phyloP scores from a whole-genome alignment of 768 basidiomycete genomes.

The Butyriboletus loyo region DNA sequence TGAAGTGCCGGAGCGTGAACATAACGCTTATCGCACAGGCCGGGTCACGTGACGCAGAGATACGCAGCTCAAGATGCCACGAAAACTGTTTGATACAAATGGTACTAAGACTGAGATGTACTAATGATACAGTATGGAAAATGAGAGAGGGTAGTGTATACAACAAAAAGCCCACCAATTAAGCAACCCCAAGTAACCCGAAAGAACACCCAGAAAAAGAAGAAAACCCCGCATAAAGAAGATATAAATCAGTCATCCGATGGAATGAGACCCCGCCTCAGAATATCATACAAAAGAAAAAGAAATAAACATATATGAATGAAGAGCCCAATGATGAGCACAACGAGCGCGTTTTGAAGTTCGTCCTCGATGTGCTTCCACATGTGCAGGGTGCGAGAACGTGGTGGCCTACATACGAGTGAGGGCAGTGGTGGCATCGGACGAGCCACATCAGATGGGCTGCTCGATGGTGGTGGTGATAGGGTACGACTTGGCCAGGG shows the following conservation, averaged over 20 bases:
- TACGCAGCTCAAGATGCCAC: no score
- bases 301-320: constrained; percentile 28
- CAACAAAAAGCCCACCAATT: background rate
- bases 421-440: background rate
- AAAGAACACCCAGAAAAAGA: constrained; percentile 7
- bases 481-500: constrained; percentile 20
- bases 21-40: background rate
- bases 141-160: background rate
- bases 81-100: constrained; percentile 3
- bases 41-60: background rate
- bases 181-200: background rate
- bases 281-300: constrained; percentile 29
- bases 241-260: constrained; percentile 22
- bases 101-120: background rate
- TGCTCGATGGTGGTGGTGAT: constrained; percentile 8
- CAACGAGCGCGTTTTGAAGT: constrained; percentile 26
- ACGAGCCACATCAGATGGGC: background rate
- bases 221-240: background rate
- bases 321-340: constrained; percentile 24
- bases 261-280: constrained; percentile 25
- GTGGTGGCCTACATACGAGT: constrained; percentile 1
- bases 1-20: background rate
- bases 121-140: constrained; percentile 17
- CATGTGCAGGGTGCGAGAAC: constrained; percentile 13
- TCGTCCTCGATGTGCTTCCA: constrained; percentile 24